Base-by-base conservation (phyloP, 257 asterid genomes). In the Mentha longifolia region DNA sequence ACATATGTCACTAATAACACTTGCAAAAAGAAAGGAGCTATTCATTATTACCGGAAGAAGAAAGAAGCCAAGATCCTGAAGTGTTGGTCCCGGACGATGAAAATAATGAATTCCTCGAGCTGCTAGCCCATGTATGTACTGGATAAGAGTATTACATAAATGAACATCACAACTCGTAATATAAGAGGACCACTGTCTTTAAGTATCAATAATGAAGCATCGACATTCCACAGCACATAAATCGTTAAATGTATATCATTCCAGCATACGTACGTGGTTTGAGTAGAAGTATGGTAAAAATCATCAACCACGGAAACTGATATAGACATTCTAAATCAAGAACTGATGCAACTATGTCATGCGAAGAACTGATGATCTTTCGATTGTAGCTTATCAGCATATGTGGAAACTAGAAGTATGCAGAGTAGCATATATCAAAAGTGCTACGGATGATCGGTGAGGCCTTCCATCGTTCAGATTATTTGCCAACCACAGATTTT, bases 81-180 rank as follows among this genome's bases (percentile, higher is more conserved):
- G 93, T 16, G 62, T 74, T 22, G 91, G 92, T 51, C 96, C 93
- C 5, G 96, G 89, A 62, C 84, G 89, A 82, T 89, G 96, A 19
- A 89, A 74, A 78, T 89, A 89, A 83, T 89, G 93, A 62, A 86
- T 81, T 30, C 96, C 96, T 75, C 87, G 83, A 75, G 96, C 93
- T 45, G 96, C 92, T 50, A 89, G 74, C 74, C 93, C 96, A 57
- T 89, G 95, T 50, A 88, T 86, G 71, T 88, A 88, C 92, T 86
- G 77, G 81, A 76, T 41, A 57, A 74, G 65, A 35, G 31, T 17
- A 35, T 35, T 5, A 70, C 3, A 52, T 22, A 35, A 60, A 62
- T 42, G 43, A 17, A 19, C 11, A 54, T 54, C 49, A 65, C 20
- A 19, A 35, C 39, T 35, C 8, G 16, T 20, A 12, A 63, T 42